A percentile compares a stretch with the other conserved stretches of the same genome.
phyloP scores from a whole-genome alignment of 2,329 filamentous ascomycete species.

The Apiospora rasikravindrae region DNA sequence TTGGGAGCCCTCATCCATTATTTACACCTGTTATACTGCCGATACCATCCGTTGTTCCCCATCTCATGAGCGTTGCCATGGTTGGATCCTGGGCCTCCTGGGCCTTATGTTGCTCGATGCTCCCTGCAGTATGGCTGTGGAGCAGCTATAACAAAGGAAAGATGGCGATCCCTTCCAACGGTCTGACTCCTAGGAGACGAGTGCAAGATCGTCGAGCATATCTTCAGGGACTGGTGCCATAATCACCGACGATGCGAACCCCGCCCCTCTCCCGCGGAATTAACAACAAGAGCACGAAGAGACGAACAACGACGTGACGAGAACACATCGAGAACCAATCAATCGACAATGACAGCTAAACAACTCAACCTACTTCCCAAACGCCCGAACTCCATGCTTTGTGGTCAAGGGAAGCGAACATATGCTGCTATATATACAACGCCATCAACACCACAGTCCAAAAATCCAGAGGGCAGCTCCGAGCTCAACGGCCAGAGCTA shows the following conservation, averaged over 20 bases:
- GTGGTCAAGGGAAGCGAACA: background rate
- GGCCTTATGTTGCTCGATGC: background rate
- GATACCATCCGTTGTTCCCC: too few species aligned
- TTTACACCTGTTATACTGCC: background rate
- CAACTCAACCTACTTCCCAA: background rate
- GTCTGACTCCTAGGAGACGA: background rate
- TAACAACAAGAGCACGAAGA: background rate
- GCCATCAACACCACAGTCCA: background rate
- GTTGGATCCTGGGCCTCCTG: conserved; percentile 2
- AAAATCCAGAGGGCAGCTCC: background rate
- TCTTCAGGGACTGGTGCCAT: background rate
- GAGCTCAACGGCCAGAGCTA: background rate
- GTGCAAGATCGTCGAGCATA: background rate
- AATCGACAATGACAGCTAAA: background rate
- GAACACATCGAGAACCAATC: background rate
- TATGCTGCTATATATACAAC: background rate
- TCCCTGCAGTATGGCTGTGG: background rate
- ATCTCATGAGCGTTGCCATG: background rate
- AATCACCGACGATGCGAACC: background rate
- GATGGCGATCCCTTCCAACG: background rate
- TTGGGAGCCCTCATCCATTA: background rate
- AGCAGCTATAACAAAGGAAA: background rate
- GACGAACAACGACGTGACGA: background rate
- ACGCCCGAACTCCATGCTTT: background rate
- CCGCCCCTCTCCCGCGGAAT: background rate